These are phyloP conservation scores for Termitomyces sp. DNA, from an alignment of 768 basidiomycete species.

Conservation along the genomic window DNA sequence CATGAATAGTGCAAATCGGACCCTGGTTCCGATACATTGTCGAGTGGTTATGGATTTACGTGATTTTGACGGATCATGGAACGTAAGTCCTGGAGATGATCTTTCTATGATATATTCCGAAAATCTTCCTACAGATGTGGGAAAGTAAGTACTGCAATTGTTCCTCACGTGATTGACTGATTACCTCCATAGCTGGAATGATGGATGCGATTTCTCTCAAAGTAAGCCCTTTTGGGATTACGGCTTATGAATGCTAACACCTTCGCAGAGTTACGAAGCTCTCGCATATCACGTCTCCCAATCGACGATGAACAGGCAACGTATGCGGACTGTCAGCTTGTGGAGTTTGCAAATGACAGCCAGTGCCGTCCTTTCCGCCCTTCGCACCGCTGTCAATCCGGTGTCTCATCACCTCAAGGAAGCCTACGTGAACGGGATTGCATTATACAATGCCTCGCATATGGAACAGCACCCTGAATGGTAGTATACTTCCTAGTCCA, in stretches of 20 bases:
- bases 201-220: slow-evolving; percentile 88
- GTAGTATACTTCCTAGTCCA: neutral
- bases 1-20: slow-evolving; percentile 75
- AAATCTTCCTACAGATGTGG: slow-evolving; percentile 61
- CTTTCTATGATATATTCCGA: slow-evolving; percentile 11
- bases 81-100: slow-evolving; percentile 44
- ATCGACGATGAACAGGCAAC: slow-evolving; percentile 76
- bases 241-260: neutral
- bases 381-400: slow-evolving; percentile 76
- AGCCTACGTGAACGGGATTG: slow-evolving; percentile 31
- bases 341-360: slow-evolving; percentile 97
- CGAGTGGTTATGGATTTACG: slow-evolving; percentile 74
- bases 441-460: slow-evolving; percentile 11
- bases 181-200: slow-evolving; percentile 64
- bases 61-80: slow-evolving; percentile 97
- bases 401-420: slow-evolving; percentile 41
- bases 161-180: neutral
- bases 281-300: slow-evolving; percentile 93
- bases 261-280: slow-evolving; percentile 73
- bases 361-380: slow-evolving; percentile 73
- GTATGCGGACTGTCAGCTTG: slow-evolving; percentile 83
- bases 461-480: slow-evolving; percentile 9
- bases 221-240: slow-evolving; percentile 28
- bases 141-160: slow-evolving; percentile 57
- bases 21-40: slow-evolving; percentile 91